Evolutionary conservation across 768 basidiomycete species (phyloP).

Genomic region (Pisolithus tinctorius): DNA sequence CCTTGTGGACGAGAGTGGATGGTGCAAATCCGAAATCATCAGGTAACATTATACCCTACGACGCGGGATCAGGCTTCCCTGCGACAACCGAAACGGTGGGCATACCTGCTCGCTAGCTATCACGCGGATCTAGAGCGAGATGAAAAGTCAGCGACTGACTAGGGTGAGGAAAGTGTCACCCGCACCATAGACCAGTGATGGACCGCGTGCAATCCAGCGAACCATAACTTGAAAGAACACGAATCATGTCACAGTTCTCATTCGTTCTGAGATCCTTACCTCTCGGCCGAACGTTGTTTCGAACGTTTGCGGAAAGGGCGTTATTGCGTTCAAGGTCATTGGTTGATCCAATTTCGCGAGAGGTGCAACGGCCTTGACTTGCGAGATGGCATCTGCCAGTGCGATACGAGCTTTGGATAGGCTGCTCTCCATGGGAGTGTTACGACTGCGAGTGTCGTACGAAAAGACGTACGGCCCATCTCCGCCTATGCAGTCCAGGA

Average conservation of each 20-base stretch:
- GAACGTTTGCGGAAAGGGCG: constrained; percentile 68
- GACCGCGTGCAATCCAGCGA: constrained; percentile 77
- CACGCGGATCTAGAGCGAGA: constrained; percentile 57
- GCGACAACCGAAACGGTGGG: constrained; percentile 3
- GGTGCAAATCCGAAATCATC: constrained; percentile 85
- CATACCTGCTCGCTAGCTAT: constrained; percentile 78
- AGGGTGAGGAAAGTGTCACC: neutral
- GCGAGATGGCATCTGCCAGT: constrained; percentile 47
- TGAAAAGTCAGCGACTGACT: constrained; percentile 3
- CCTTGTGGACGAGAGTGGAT: constrained; percentile 73
- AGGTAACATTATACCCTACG: constrained; percentile 57
- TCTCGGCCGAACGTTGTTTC: constrained; percentile 81
- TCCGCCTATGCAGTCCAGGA: constrained; percentile 48
- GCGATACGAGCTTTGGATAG: constrained; percentile 52
- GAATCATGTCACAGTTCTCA: constrained; percentile 1
- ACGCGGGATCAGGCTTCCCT: constrained; percentile 6
- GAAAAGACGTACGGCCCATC: constrained; percentile 49
- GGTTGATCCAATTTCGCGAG: constrained; percentile 43
- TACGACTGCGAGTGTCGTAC: constrained; percentile 70
- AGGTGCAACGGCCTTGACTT: constrained; percentile 49
- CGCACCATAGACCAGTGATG: constrained; percentile 87
- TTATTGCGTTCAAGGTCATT: constrained; percentile 74
- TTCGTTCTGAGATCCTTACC: constrained; percentile 31
- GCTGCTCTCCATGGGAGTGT: constrained; percentile 79
- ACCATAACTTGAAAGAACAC: constrained; percentile 60